Evolutionary conservation across 306 rosid genomes (phyloP).

Genomic region (Dicorynia guianensis): DNA sequence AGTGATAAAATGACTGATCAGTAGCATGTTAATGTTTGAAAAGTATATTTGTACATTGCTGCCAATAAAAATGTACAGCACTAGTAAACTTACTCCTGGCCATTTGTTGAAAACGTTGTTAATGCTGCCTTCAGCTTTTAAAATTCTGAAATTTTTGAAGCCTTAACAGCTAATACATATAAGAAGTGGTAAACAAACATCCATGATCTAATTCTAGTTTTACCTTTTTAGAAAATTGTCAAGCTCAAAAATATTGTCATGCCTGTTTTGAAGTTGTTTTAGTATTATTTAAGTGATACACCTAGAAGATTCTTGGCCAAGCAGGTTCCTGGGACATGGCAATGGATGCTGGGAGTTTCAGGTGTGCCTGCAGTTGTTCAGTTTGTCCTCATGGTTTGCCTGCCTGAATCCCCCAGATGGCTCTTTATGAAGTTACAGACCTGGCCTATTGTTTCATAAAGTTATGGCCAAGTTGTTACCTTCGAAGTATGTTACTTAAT

Average conservation of each 20-base stretch:
- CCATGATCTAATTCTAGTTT: background rate
- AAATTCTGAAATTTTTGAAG: background rate
- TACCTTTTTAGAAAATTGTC: background rate
- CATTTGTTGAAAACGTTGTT: background rate
- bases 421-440: constrained; percentile 71
- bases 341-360: constrained; percentile 98
- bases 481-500: constrained; percentile 23
- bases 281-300: constrained; percentile 5
- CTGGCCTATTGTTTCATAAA: background rate
- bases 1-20: no score
- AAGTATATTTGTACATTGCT: background rate
- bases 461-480: background rate
- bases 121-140: background rate
- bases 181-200: background rate
- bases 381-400: constrained; percentile 72
- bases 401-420: constrained; percentile 98
- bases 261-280: background rate
- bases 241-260: background rate
- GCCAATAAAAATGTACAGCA: background rate
- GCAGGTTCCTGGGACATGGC: constrained; percentile 95
- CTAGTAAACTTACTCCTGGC: background rate
- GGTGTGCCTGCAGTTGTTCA: constrained; percentile 84
- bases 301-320: constrained; percentile 33
- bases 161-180: background rate
- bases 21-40: no score